Conservation (phyloP, 2,329 filamentous ascomycete genomes). For the Fusarium sp. region DNA sequence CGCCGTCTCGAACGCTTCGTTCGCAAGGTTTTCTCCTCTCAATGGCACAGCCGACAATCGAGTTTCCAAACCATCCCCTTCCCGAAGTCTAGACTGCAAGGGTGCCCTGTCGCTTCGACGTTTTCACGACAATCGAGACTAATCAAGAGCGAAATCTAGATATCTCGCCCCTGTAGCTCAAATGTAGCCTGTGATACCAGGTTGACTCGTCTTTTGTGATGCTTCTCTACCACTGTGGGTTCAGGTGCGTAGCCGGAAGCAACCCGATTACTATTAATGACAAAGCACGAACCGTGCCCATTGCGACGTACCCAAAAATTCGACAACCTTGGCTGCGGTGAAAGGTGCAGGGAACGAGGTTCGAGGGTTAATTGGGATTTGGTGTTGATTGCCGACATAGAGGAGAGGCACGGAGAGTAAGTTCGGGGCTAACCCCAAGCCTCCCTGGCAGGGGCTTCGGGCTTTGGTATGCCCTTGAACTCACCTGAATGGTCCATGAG, state of each 20-base stretch:
- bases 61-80: not conserved
- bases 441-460: slow-evolving; percentile 33
- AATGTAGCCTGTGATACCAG: not conserved
- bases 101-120: not conserved
- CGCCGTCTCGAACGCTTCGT: not conserved
- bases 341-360: slow-evolving; percentile 20
- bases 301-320: not conserved
- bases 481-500: slow-evolving; percentile 16
- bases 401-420: slow-evolving; percentile 19
- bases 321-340: not conserved
- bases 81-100: not conserved
- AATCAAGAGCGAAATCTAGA: not conserved
- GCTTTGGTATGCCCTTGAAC: slow-evolving; percentile 24
- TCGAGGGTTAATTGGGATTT: slow-evolving; percentile 20
- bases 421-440: slow-evolving; percentile 31
- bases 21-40: slow-evolving; percentile 9
- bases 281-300: slow-evolving; percentile 16
- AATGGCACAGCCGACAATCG: slow-evolving; percentile 23
- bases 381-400: slow-evolving; percentile 15
- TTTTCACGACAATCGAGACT: not conserved
- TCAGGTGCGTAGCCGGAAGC: slow-evolving; percentile 1
- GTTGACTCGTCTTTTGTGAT: not conserved
- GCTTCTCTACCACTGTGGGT: slow-evolving; percentile 5
- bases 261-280: slow-evolving; percentile 10
- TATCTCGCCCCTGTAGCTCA: not conserved